Percentiles rank a stretch among this genome's conserved stretches.
Conservation (phyloP, 2,329 filamentous ascomycete genomes). For the Exophiala phaeomuriformis region DNA sequence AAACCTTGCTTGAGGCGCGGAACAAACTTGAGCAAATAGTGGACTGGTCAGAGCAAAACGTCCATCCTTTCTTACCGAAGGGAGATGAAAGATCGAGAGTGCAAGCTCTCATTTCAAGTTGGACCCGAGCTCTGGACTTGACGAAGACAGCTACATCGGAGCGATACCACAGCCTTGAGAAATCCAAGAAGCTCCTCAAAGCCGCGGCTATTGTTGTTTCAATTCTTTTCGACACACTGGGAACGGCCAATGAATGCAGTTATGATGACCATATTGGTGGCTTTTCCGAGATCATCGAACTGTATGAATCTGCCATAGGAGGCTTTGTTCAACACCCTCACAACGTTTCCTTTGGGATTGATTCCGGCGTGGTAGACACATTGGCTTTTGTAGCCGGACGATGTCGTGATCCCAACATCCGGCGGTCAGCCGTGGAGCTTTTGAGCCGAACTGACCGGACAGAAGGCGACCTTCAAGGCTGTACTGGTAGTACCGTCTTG, state of each 20-base stretch:
- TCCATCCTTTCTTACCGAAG: conserved; percentile 2
- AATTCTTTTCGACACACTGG: conserved; percentile 22
- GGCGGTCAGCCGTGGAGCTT: conserved; percentile 28
- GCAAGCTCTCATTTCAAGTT: conserved; percentile 17
- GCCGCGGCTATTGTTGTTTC: conserved; percentile 22
- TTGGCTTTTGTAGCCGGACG: conserved; percentile 29
- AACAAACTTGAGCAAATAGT: conserved; percentile 24
- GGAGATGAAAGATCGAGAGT: conserved; percentile 12
- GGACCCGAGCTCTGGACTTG: conserved; percentile 19
- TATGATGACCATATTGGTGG: conserved; percentile 27
- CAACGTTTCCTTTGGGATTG: conserved; percentile 29
- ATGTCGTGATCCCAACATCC: conserved; percentile 30
- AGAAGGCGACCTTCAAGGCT: conserved; percentile 24
- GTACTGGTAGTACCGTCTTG: conserved; percentile 20
- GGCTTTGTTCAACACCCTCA: conserved; percentile 9
- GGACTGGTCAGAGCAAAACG: conserved; percentile 22
- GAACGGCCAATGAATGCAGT: conserved; percentile 15
- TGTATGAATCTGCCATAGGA: conserved; percentile 27
- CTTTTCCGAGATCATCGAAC: conserved; percentile 28
- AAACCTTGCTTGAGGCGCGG: conserved; percentile 23
- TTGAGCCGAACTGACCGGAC: conserved; percentile 23
- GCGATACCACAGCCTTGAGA: conserved; percentile 19
- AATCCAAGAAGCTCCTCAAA: conserved; percentile 22
- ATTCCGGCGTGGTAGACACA: conserved; percentile 29
- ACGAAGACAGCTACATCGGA: conserved; percentile 12